Evolutionary conservation across 345 rosid species (phyloP).

Genomic region (Carallia pectinifolia): DNA sequence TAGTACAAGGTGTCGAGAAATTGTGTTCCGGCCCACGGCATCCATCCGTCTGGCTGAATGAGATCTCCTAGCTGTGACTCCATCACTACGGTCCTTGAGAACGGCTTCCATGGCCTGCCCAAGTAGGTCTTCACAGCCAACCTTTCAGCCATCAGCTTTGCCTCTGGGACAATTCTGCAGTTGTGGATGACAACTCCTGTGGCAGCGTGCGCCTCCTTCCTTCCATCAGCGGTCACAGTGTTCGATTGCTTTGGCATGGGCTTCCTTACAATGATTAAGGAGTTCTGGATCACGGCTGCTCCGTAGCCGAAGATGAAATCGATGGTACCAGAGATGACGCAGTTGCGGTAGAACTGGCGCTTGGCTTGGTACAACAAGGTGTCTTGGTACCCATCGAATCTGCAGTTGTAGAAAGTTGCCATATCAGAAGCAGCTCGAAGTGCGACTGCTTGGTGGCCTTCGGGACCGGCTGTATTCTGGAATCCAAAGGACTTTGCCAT

Average conservation of each 20-base stretch:
- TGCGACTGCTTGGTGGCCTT: conserved; percentile 72
- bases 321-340: conserved; percentile 63
- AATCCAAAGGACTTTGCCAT: conserved; percentile 59
- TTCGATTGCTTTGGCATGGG: conserved; percentile 43
- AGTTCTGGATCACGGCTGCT: conserved; percentile 57
- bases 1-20: conserved; percentile 38
- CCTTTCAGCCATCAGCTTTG: conserved; percentile 34
- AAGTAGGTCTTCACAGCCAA: conserved; percentile 44
- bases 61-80: conserved; percentile 53
- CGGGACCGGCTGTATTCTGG: conserved; percentile 70
- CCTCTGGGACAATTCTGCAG: conserved; percentile 70
- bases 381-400: conserved; percentile 74
- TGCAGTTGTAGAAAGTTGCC: conserved; percentile 53
- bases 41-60: conserved; percentile 63
- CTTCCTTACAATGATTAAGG: conserved; percentile 52
- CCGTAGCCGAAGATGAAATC: conserved; percentile 84
- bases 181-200: conserved; percentile 65
- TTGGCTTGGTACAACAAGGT: conserved; percentile 53
- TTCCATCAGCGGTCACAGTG: conserved; percentile 60
- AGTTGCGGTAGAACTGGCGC: conserved; percentile 68
- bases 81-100: conserved; percentile 52
- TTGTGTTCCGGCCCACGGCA: conserved; percentile 37
- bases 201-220: conserved; percentile 21
- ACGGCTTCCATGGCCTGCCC: conserved; percentile 76
- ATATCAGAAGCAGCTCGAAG: conserved; percentile 51